These are phyloP conservation scores for Penicillium freii DNA, from an alignment of 2,329 filamentous ascomycete genomes.

Conservation along the genomic window DNA sequence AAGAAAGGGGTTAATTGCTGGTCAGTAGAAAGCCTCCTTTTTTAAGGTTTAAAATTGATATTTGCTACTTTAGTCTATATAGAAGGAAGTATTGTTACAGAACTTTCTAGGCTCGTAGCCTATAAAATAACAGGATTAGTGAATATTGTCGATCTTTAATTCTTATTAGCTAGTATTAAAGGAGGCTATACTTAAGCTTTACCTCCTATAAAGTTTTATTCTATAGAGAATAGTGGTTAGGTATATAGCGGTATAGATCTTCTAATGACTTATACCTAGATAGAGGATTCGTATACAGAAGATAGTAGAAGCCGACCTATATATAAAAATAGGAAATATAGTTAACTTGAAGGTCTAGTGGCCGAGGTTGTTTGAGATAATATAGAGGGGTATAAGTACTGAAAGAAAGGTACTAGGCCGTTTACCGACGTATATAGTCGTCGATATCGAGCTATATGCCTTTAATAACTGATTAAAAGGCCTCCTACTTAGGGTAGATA, in stretches of 20 bases:
- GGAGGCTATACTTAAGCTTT: neutral
- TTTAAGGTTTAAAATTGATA: neutral
- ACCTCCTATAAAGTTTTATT: neutral
- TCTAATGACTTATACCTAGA: neutral
- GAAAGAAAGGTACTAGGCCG: neutral
- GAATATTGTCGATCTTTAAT: neutral
- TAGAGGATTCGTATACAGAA: neutral
- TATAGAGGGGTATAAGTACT: neutral
- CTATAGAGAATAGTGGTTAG: neutral
- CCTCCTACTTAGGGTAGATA: too few relatives aligned
- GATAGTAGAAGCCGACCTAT: neutral
- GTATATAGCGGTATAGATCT: neutral
- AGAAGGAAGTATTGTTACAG: neutral
- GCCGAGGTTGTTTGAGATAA: neutral
- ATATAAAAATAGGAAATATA: neutral
- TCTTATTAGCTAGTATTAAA: neutral
- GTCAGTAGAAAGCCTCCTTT: neutral
- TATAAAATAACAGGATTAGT: neutral
- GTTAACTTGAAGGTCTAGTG: neutral
- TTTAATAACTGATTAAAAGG: too few relatives aligned
- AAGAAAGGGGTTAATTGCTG: neutral
- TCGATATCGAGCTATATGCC: neutral
- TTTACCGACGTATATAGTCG: neutral
- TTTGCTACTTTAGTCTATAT: neutral
- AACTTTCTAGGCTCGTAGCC: neutral